Percentiles rank a stretch among this genome's conserved stretches.
Conservation (phyloP, 164 flowering plant species). For the grape (Vitis vinifera) region ASM3070453v1 NC_081817.1:29808001-29808500, state of each 20-base stretch:
- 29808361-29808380: neutral
- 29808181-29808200: constrained; percentile 7
- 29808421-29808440: constrained; percentile 81
- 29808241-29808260: constrained; percentile 83
- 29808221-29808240: constrained; percentile 87
- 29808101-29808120: neutral
- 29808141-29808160: neutral
- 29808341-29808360: neutral
- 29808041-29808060: neutral
- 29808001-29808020: neutral
- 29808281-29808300: constrained; percentile 82
- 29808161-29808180: neutral
- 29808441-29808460: constrained; percentile 93
- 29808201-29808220: constrained; percentile 94
- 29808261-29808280: constrained; percentile 76
- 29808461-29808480: constrained; percentile 86
- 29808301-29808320: constrained; percentile 75
- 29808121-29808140: neutral
- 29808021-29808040: neutral
- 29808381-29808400: constrained; percentile 5
- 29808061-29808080: neutral
- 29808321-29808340: constrained; percentile 88
- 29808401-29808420: constrained; percentile 40
- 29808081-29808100: neutral
- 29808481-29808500: constrained; percentile 68